A percentile compares a stretch with the other conserved stretches of the same genome.
phyloP scores from a whole-genome alignment of 805 yeast species.

The Lipomyces spencermartinsiae region DNA sequence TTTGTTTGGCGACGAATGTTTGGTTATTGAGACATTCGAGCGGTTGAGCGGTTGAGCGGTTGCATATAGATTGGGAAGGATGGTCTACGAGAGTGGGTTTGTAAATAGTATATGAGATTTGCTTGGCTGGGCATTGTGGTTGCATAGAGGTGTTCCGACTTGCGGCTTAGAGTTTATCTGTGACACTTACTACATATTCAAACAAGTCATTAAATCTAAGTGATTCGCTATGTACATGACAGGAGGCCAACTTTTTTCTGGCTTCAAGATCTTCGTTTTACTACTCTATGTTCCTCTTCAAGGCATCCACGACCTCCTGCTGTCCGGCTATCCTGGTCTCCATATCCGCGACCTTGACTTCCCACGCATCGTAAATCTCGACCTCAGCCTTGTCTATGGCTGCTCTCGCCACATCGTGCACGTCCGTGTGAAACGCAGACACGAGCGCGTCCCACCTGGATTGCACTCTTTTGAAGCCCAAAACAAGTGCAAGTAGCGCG shows the following conservation, averaged over 20 bases:
- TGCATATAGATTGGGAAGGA: too few species aligned
- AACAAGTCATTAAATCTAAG: neutral
- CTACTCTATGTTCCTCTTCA: constrained; percentile 5
- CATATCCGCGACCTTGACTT: constrained; percentile 40
- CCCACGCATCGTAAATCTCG: constrained; percentile 45
- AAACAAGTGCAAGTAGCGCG: constrained; percentile 47
- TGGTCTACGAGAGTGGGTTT: neutral
- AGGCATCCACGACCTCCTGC: constrained; percentile 17
- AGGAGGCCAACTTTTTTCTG: neutral
- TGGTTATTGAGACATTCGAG: constrained; percentile 16
- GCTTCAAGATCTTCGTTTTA: neutral
- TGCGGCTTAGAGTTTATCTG: too few species aligned
- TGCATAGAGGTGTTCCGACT: neutral
- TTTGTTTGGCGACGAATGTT: constrained; percentile 58
- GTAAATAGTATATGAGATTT: neutral
- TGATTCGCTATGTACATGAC: neutral
- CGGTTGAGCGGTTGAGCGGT: neutral
- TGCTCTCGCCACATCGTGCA: constrained; percentile 40
- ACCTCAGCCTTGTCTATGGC: constrained; percentile 43
- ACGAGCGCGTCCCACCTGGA: constrained; percentile 44
- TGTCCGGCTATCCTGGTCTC: constrained; percentile 14
- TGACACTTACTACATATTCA: neutral
- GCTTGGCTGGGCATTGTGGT: too few species aligned
- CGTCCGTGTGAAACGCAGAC: constrained; percentile 38
- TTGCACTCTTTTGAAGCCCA: constrained; percentile 48